Evolutionary conservation across 352 stramenopile species (phyloP), one percentile per base, ranked within the genome.

Genomic region (Pythium folliculosum): DNA sequence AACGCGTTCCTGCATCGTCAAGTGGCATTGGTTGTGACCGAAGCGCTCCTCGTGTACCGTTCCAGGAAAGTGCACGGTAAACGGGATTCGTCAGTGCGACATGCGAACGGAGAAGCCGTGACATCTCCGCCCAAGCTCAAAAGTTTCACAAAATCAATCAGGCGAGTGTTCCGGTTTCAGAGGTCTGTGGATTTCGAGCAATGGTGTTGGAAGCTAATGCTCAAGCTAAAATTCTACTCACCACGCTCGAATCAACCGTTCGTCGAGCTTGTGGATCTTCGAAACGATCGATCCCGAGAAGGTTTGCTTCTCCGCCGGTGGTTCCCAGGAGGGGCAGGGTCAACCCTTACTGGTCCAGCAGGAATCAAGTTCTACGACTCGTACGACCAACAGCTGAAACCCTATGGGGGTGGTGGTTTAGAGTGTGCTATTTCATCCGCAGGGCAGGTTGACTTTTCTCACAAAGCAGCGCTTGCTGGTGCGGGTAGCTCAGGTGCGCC

Each of bases 121-220:
- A 48, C 62, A 9, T 71, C 70, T 13, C 70, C 65, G 19, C 70
- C 70, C 0, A 72, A 73, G 43, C 48, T 77, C 27, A 77, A 73
- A 48, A 54, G 51, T 12, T 25, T 94, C 38, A 86, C 83, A 0
- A 89, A 92, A 50, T 94, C 86, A 2, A 88, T 94, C 71, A 79
- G 81, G 8, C 84, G 84, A 5, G 84, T 83, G 1, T 76, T 94
- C 25, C 90, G 86, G 67, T 63, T 91, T 10, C 78, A 81, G 35
- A 70, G 79, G 47, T 80, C 72, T 3, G 77, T 96, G 12, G 83
- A 96, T 65, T 94, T 96, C 52, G 76, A 89, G 23, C 78, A 84
- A 13, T 96, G 88, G 88, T 94, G 86, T 65, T 96, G 88, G 88
- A 87, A 82, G 58, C 51, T 94, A 2, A 89, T 96, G 67, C 77